phyloP scores from a whole-genome alignment of 2,329 filamentous ascomycete genomes.

The Aspergillaceae sp. region DNA sequence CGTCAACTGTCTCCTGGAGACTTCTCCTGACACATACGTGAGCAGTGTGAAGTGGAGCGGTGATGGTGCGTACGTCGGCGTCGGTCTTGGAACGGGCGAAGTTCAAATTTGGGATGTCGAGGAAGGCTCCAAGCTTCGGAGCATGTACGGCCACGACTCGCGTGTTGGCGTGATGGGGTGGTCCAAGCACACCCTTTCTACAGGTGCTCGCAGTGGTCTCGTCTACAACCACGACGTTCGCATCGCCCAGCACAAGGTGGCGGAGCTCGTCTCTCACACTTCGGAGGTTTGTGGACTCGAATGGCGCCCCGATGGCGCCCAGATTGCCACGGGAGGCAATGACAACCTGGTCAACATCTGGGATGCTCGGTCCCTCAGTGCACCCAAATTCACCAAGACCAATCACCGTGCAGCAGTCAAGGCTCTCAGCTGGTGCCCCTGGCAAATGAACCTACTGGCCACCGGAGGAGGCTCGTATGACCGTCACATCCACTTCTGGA shows the following conservation, averaged over 20 bases:
- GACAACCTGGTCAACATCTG: constrained; percentile 99
- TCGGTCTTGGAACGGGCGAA: constrained; percentile 89
- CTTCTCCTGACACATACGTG: constrained; percentile 82
- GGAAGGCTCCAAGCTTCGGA: constrained; percentile 88
- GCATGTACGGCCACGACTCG: constrained; percentile 96
- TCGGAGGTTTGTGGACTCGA: constrained; percentile 97
- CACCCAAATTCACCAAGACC: constrained; percentile 98
- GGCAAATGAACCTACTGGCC: constrained; percentile 94
- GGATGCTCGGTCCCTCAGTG: constrained; percentile 86
- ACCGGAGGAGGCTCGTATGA: constrained; percentile 95
- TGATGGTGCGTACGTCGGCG: constrained; percentile 91
- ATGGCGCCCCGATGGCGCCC: constrained; percentile 92
- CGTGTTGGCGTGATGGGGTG: constrained; percentile 97
- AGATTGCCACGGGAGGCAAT: constrained; percentile 94
- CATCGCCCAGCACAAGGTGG: constrained; percentile 94
- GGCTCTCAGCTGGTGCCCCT: constrained; percentile 96
- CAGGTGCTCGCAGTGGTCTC: constrained; percentile 84
- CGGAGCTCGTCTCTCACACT: constrained; percentile 92
- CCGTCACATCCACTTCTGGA: constrained; percentile 99
- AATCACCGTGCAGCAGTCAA: constrained; percentile 99
- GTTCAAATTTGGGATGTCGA: constrained; percentile 99
- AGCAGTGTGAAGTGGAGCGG: constrained; percentile 99
- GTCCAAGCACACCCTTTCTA: constrained; percentile 97
- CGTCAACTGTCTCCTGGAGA: constrained; percentile 83
- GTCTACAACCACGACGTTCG: constrained; percentile 99